Evolutionary conservation across 495 filamentous ascomycete genomes (phyloP).

Genomic region (Collariella sp.): DNA sequence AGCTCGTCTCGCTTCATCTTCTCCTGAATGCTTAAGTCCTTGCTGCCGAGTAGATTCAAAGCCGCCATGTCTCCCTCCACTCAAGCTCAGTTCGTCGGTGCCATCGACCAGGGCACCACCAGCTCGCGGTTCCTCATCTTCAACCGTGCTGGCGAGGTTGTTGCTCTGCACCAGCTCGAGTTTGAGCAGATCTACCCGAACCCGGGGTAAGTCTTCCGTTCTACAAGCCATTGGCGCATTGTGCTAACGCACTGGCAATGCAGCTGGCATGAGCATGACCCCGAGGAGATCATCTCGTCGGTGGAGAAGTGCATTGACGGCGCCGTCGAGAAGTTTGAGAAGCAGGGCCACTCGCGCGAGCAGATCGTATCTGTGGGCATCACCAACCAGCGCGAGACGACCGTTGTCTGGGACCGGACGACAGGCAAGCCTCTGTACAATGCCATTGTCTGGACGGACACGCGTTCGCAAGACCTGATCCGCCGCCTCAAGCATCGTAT

Average conservation of each 20-base stretch:
- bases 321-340: constrained; percentile 63
- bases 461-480: constrained; percentile 67
- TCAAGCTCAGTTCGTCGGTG: constrained; percentile 36
- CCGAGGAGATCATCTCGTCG: constrained; percentile 64
- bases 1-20: neutral
- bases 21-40: neutral
- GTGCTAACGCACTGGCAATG: constrained; percentile 1
- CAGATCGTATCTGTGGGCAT: constrained; percentile 82
- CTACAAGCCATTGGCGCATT: neutral
- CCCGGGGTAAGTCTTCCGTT: constrained; percentile 59
- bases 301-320: constrained; percentile 81
- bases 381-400: constrained; percentile 90
- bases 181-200: constrained; percentile 81
- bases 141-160: constrained; percentile 64
- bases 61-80: neutral
- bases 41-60: neutral
- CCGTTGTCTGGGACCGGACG: constrained; percentile 76
- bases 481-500: constrained; percentile 60
- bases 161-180: constrained; percentile 82
- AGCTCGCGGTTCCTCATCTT: constrained; percentile 93
- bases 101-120: constrained; percentile 86
- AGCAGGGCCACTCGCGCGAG: constrained; percentile 56
- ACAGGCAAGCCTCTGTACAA: constrained; percentile 81
- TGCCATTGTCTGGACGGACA: constrained; percentile 91
- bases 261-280: constrained; percentile 93